phyloP scores from a whole-genome alignment of 176 grass and related monocot genomes.

The Triticum dicoccoides region DNA sequence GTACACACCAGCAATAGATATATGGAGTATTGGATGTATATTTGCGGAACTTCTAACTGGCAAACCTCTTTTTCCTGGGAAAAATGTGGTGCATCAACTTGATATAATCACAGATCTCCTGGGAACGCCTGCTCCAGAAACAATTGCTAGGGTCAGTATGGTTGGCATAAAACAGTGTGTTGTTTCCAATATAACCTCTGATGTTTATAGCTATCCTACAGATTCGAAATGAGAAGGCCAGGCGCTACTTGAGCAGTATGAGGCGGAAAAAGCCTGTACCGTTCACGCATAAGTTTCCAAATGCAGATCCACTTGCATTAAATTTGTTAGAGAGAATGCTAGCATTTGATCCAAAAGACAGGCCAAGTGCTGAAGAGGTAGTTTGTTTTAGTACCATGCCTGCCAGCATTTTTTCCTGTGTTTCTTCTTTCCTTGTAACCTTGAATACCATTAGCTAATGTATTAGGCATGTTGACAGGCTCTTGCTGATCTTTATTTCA shows the following conservation, averaged over 20 bases:
- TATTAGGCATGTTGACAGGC: slow-evolving; percentile 51
- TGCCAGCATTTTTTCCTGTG: slow-evolving; percentile 2
- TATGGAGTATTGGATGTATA: slow-evolving; percentile 98
- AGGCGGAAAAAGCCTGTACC: slow-evolving; percentile 70
- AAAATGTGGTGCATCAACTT: slow-evolving; percentile 95
- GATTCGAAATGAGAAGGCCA: slow-evolving; percentile 97
- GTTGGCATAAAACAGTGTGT: background rate
- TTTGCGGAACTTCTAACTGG: slow-evolving; percentile 90
- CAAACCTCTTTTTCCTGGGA: slow-evolving; percentile 93
- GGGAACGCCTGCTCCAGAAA: slow-evolving; percentile 81
- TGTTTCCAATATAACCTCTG: background rate
- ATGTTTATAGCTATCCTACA: slow-evolving; percentile 26
- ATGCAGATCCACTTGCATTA: slow-evolving; percentile 72
- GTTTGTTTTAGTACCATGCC: background rate
- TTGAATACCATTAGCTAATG: slow-evolving; percentile 29
- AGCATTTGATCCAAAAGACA: slow-evolving; percentile 94
- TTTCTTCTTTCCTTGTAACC: background rate
- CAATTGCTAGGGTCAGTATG: slow-evolving; percentile 75
- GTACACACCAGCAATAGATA: slow-evolving; percentile 99
- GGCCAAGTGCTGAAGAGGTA: slow-evolving; percentile 92
- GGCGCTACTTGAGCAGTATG: slow-evolving; percentile 88
- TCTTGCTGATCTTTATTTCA: slow-evolving; percentile 95
- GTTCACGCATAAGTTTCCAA: slow-evolving; percentile 78
- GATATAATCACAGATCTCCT: slow-evolving; percentile 95
- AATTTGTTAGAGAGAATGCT: slow-evolving; percentile 79